A percentile compares a stretch with the other conserved stretches of the same genome.
phyloP scores from a whole-genome alignment of 1,139 yeast genomes.

The Zygosaccharomyces sapae region DNA sequence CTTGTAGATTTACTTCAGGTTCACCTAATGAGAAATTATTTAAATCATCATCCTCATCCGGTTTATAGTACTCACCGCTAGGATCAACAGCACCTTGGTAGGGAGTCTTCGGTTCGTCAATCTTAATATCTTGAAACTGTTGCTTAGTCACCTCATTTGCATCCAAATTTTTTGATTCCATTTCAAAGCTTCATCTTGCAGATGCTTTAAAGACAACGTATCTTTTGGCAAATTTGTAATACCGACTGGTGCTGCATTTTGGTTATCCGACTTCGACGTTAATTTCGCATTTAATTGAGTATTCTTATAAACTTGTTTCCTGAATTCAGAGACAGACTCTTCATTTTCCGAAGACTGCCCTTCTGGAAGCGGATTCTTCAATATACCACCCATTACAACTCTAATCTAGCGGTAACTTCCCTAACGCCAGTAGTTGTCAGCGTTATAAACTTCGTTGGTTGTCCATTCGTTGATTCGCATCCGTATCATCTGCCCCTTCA shows the following conservation, averaged over 20 bases:
- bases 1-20: conserved; percentile 39
- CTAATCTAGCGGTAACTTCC: too few relatives aligned
- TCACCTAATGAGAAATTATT: conserved; percentile 54
- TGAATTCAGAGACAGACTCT: conserved; percentile 44
- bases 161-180: conserved; percentile 71
- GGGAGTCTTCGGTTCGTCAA: conserved; percentile 97
- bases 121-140: conserved; percentile 42
- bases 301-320: conserved; percentile 47
- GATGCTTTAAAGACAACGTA: conserved; percentile 28
- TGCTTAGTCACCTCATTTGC: conserved; percentile 50
- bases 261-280: conserved; percentile 18
- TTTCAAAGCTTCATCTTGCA: conserved; percentile 44
- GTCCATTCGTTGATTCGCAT: too few relatives aligned
- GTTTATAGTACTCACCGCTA: conserved; percentile 74
- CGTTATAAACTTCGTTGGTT: too few relatives aligned
- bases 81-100: conserved; percentile 92
- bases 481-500: too few relatives aligned
- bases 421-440: too few relatives aligned
- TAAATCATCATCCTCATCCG: conserved; percentile 59
- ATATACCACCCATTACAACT: conserved; percentile 38
- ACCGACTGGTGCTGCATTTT: conserved; percentile 15
- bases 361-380: conserved; percentile 37
- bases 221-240: conserved; percentile 30
- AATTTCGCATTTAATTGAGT: conserved; percentile 45
- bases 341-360: conserved; percentile 23